Percentiles rank a stretch among this genome's conserved stretches.
Evolutionary conservation across 306 rosid genomes (phyloP).

Genomic region (Cercis canadensis): DNA sequence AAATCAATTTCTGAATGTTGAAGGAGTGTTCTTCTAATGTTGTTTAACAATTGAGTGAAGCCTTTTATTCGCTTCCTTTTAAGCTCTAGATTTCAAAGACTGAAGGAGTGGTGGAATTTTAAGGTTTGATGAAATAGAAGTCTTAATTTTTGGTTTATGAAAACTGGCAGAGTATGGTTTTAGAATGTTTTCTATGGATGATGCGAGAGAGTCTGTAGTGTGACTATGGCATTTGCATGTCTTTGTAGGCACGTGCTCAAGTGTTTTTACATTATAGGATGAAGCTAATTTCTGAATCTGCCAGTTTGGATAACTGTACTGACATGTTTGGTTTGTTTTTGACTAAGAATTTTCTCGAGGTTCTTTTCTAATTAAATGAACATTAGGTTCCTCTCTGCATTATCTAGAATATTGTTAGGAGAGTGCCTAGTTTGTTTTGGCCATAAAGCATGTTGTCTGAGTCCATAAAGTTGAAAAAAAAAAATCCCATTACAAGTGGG

Average conservation of each 20-base stretch:
- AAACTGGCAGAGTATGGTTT: neutral
- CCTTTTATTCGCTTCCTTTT: neutral
- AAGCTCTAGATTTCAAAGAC: neutral
- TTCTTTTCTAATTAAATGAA: no score
- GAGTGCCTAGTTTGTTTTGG: conserved; percentile 4
- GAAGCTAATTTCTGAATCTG: no score
- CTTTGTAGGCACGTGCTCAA: neutral
- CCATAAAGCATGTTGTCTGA: neutral
- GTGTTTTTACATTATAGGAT: no score
- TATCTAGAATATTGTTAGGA: neutral
- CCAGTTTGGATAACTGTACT: no score
- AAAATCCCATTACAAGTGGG: neutral
- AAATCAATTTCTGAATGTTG: neutral
- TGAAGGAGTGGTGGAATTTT: neutral
- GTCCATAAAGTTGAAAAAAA: no score
- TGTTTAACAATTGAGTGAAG: neutral
- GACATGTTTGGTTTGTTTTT: no score
- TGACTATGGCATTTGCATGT: neutral
- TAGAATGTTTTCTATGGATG: conserved; percentile 6
- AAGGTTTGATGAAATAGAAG: neutral
- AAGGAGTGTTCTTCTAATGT: conserved; percentile 3
- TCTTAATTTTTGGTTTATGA: neutral
- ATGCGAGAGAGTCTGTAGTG: conserved; percentile 1
- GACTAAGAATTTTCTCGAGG: no score
- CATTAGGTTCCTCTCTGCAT: no score